A percentile compares a stretch with the other conserved stretches of the same genome.
Evolutionary conservation across 2,329 filamentous ascomycete genomes (phyloP).

Genomic region (Plenodomus tracheiphilus): DNA sequence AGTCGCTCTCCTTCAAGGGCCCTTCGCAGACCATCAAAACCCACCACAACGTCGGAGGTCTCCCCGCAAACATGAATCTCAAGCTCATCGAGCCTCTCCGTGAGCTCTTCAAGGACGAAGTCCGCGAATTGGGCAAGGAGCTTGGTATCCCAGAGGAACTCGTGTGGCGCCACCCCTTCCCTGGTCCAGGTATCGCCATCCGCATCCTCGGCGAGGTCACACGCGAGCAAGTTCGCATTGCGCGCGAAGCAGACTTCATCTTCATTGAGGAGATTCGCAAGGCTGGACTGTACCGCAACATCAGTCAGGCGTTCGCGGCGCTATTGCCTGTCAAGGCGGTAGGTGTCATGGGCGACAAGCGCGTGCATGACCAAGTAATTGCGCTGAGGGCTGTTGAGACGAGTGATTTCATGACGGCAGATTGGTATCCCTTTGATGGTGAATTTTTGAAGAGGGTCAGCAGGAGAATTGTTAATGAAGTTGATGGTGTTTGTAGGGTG

Average conservation of each 20-base stretch:
- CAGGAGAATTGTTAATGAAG: slow-evolving; percentile 73
- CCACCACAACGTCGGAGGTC: slow-evolving; percentile 73
- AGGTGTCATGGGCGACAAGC: slow-evolving; percentile 71
- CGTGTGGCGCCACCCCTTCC: slow-evolving; percentile 78
- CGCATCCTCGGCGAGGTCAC: slow-evolving; percentile 85
- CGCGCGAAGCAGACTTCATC: slow-evolving; percentile 74
- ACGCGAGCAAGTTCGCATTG: slow-evolving; percentile 75
- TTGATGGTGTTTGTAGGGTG: slow-evolving; percentile 72
- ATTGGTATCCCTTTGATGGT: slow-evolving; percentile 68
- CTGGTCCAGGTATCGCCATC: slow-evolving; percentile 74
- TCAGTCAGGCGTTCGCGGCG: slow-evolving; percentile 71
- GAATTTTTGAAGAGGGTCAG: slow-evolving; percentile 68
- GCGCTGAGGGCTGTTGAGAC: slow-evolving; percentile 65
- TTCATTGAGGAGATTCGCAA: slow-evolving; percentile 76
- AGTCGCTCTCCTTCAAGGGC: slow-evolving; percentile 73
- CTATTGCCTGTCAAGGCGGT: slow-evolving; percentile 67
- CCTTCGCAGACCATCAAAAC: slow-evolving; percentile 74
- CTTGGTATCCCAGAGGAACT: slow-evolving; percentile 74
- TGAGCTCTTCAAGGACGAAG: slow-evolving; percentile 84
- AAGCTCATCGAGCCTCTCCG: slow-evolving; percentile 79
- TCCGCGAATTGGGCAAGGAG: slow-evolving; percentile 68
- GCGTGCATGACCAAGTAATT: slow-evolving; percentile 66
- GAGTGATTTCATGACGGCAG: slow-evolving; percentile 74
- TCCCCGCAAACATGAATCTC: slow-evolving; percentile 64
- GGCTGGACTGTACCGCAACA: slow-evolving; percentile 73